phyloP scores from a whole-genome alignment of 768 basidiomycete genomes.

The Tephrocybe sp. region DNA sequence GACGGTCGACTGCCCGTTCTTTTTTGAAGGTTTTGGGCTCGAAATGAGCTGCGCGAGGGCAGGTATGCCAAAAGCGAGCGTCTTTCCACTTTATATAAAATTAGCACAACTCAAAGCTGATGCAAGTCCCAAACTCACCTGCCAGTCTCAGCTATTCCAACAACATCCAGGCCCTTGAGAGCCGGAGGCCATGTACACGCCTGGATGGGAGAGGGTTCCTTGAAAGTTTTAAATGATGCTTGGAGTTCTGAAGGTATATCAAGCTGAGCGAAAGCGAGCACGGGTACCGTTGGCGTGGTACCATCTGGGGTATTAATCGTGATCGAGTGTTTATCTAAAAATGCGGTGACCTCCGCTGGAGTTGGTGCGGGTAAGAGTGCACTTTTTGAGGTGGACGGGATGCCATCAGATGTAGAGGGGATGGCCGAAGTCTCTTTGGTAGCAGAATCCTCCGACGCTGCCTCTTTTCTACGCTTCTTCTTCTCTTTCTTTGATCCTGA shows the following conservation, averaged over 20 bases:
- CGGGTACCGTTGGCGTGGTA: constrained; percentile 51
- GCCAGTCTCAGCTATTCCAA: constrained; percentile 97
- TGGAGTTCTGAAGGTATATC: constrained; percentile 60
- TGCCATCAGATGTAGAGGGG: constrained; percentile 11
- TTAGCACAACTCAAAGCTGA: constrained; percentile 1
- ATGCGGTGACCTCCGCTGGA: constrained; percentile 51
- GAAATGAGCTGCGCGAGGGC: constrained; percentile 69
- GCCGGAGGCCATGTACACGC: constrained; percentile 93
- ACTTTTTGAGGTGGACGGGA: constrained; percentile 11
- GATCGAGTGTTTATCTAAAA: constrained; percentile 69
- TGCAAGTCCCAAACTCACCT: constrained; percentile 46
- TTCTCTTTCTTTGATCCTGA: constrained; percentile 40
- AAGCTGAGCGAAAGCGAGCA: constrained; percentile 74
- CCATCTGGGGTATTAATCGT: constrained; percentile 59
- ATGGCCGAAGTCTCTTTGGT: constrained; percentile 18
- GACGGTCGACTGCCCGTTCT: constrained; percentile 34
- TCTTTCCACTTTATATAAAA: constrained; percentile 72
- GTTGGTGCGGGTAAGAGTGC: constrained; percentile 18
- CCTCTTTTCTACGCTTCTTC: constrained; percentile 39
- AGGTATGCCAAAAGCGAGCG: constrained; percentile 92
- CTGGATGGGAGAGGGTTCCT: constrained; percentile 92
- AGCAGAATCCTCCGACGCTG: constrained; percentile 16
- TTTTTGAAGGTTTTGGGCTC: constrained; percentile 27
- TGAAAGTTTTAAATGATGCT: constrained; percentile 65
- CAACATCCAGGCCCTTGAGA: constrained; percentile 77